Evolutionary conservation across 306 rosid genomes (phyloP), one percentile per base, ranked within the genome.

Genomic region (Spatholobus suberectus): DNA sequence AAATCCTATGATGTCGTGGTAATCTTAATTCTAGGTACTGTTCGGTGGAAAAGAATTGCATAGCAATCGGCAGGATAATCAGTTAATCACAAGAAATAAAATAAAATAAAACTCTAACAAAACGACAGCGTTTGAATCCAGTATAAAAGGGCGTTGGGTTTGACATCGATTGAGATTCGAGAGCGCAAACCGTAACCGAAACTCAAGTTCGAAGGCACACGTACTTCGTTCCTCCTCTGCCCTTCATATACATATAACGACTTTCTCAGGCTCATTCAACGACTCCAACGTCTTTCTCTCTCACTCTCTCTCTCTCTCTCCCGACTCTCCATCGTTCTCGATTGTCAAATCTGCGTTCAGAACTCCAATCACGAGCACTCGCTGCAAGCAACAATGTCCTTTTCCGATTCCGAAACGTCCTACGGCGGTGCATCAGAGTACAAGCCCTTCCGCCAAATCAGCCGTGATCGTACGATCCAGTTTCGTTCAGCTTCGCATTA

Each of bases 331-430:
- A 66, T 72, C 76, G 68, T 69, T 72, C 57, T 70, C 68, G 14
- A 26, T 81, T 76, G 37, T 74, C 86, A 67, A 57, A 46, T 81
- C 85, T 47, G 34, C 35, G 0, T 58, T 77, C 52, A 23, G 26
- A 81, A 6, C 81, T 59, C 52, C 24, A 32, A 79, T 74, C 73
- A 9, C 52, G 67, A 86, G 81, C 82, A 46, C 37, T 76, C 70
- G 76, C 75, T 55, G 35, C 32, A 5, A 18, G 26, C 84, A 77
- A 72, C 81, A 41, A 94, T 95, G 99, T 95, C 98, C 24, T 82
- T 92, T 37, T 95, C 99, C 15, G 98, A 95, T 82, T 90, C 96
- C 37, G 99, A 93, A 44, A 87, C 89, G 62, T 84, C 90, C 54
- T 63, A 76, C 35, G 88, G 91, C 73, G 85, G 90, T 83, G 52